Evolutionary conservation across 495 filamentous ascomycete species (phyloP), one percentile per base, ranked within the genome.

Genomic region (Aspergillus diversus): DNA sequence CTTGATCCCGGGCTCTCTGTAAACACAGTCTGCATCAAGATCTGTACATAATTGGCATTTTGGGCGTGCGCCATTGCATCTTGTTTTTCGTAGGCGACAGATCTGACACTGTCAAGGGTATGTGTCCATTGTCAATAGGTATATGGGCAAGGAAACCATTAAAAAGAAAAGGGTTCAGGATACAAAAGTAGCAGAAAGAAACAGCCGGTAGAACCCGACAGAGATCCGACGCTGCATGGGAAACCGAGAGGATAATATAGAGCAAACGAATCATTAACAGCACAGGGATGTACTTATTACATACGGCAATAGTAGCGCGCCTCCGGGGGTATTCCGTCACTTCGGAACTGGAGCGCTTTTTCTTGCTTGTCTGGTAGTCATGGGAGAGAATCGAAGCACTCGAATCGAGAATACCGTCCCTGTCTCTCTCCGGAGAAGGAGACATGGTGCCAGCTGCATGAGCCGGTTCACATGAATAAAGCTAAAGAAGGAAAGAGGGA

Each of bases 1-100:
- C 73, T 94, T 94, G 77, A 93, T 92, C 5, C 91, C 91, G 15
- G 91, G 91, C 73, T 94, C 91, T 50, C 91, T 84, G 69, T 94
- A 94, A 61, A 92, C 83, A 72, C 91, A 94, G 62, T 93, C 91
- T 15, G 89, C 90, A 63, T 90, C 88, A 46, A 94, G 80, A 71
- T 93, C 91, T 15, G 87, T 87, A 74, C 91, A 94, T 16, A 94
- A 86, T 73, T 90, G 87, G 71, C 91, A 94, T 73, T 91, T 92
- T 13, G 91, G 90, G 60, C 90, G 87, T 7, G 83, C 88, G n/a
- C 91, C 91, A 69, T 93, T 91, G 71, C 91, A 94, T 71, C 90
- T 82, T 55, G 90, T 92, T 73, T 94, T 93, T 61, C 91, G 83
- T 42, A 90, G 89, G 33, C 91, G 89, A 69, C 91, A 94, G 57